Conservation (phyloP, 2,329 filamentous ascomycete genomes). For the Claviceps sp. region DNA sequence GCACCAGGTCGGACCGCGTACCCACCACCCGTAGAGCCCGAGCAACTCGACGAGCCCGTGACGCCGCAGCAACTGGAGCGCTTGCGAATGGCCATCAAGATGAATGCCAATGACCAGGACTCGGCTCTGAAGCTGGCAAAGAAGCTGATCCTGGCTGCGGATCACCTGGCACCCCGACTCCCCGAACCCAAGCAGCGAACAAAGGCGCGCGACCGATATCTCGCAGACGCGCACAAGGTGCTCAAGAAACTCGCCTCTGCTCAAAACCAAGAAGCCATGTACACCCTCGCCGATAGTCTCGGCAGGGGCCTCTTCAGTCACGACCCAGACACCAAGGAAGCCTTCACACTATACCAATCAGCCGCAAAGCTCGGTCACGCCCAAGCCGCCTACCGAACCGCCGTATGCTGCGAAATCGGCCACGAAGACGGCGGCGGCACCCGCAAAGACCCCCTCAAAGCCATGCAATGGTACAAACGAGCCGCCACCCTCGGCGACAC, state of each 20-base stretch:
- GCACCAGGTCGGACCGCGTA: background rate
- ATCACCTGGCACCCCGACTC: constrained; percentile 51
- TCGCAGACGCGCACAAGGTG: constrained; percentile 77
- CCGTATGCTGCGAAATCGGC: constrained; percentile 94
- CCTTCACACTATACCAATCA: constrained; percentile 84
- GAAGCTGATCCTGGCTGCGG: constrained; percentile 73
- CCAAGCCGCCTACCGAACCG: constrained; percentile 81
- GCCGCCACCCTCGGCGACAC: constrained; percentile 82
- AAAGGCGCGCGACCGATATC: constrained; percentile 70
- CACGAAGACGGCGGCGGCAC: constrained; percentile 91
- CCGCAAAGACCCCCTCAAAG: constrained; percentile 78
- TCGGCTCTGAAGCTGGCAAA: constrained; percentile 64
- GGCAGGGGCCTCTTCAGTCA: constrained; percentile 69
- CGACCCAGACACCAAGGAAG: constrained; percentile 77
- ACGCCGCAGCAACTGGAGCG: constrained; percentile 67
- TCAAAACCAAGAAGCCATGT: constrained; percentile 78
- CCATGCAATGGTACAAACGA: constrained; percentile 95
- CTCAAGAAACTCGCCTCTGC: constrained; percentile 71
- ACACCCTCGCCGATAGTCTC: constrained; percentile 80
- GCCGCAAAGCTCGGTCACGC: constrained; percentile 82
- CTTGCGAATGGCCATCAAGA: constrained; percentile 55
- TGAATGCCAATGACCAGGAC: constrained; percentile 58
- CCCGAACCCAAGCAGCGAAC: constrained; percentile 58
- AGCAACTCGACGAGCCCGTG: constrained; percentile 34
- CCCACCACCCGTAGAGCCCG: constrained; percentile 1